Base-by-base conservation (phyloP, 306 rosid species). In the Chamaecrista fasciculata region DNA sequence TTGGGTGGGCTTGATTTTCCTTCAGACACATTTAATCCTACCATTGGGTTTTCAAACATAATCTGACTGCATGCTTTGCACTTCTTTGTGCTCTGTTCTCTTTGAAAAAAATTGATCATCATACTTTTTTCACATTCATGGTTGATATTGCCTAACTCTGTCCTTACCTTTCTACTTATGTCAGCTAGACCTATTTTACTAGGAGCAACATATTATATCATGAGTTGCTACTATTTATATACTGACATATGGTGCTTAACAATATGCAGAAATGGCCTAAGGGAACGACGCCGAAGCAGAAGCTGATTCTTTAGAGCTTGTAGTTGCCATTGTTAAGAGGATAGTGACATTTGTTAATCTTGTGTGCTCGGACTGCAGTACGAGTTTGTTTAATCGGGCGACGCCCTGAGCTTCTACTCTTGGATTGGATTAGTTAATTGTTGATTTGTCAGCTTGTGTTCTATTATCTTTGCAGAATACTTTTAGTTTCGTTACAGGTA, bases 281-380 rank as follows among this genome's bases (percentile, higher is more conserved):
- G 85, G 85, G 97, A 89, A 52, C 82, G 85, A 7, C 91, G 80
- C 63, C 71, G 92, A 18, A 82, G 97, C 86, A 80, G 96, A 78
- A 91, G 96, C 73, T 91, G 77, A 86, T 73, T 74, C 69, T 44
- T 58, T 28, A 5, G 60, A 61, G 81, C 42, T 72, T 46, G 59
- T 62, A 52, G n/a, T 40, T 62, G 64, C 67, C 61, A 39, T 55
- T 56, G 79, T 72, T 80, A 57, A 70, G 81, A 74, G 72, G 83
- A 79, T 81, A 75, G 71, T 67, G 76, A 51, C 62, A 74, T 76
- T 79, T 78, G 78, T 88, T 70, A 80, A 76, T 86, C 75, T 86
- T 76, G 82, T 80, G 79, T 84, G 86, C 80, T 79, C 83, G 85
- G 88, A 84, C 81, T 62, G 77, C 87, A 47, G 75, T 79, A 76